Conservation (phyloP, 1,284 basidiomycete species). For the Cronartium quercuum region DNA sequence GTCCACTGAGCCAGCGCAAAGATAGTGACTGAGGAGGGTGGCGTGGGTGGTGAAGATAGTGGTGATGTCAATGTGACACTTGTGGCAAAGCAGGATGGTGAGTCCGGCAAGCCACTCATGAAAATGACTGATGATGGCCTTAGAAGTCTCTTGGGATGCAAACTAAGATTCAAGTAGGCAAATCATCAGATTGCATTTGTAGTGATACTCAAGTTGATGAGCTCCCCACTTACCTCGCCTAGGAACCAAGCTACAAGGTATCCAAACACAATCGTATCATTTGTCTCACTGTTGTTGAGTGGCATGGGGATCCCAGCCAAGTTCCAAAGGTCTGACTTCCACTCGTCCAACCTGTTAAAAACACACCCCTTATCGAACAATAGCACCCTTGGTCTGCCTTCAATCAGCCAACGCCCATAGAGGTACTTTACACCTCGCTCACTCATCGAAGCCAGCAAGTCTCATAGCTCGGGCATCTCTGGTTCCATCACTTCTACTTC, state of each 20-base stretch:
- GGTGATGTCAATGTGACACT: conserved; percentile 93
- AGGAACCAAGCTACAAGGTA: conserved; percentile 99
- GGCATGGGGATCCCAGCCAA: conserved; percentile 93
- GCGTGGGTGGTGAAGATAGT: conserved; percentile 93
- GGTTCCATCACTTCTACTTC: conserved; percentile 93
- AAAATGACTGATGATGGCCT: conserved; percentile 91
- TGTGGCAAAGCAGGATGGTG: conserved; percentile 89
- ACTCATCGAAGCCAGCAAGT: conserved; percentile 69
- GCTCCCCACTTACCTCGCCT: conserved; percentile 63
- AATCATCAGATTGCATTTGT: neutral
- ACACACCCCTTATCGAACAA: conserved; percentile 90
- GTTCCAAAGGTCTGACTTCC: conserved; percentile 98
- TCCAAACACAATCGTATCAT: conserved; percentile 98
- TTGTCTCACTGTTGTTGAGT: conserved; percentile 91
- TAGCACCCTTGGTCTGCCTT: conserved; percentile 85
- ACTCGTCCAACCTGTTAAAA: conserved; percentile 84
- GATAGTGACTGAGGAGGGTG: conserved; percentile 94
- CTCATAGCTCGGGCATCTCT: conserved; percentile 42
- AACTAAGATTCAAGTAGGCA: neutral
- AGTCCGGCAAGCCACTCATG: conserved; percentile 99
- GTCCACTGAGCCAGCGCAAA: conserved; percentile 93
- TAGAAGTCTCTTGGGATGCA: conserved; percentile 52
- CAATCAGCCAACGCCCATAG: conserved; percentile 96
- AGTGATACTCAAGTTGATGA: too few relatives aligned
- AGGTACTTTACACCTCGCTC: conserved; percentile 83